Evolutionary conservation across 2,329 filamentous ascomycete genomes (phyloP), one percentile per base, ranked within the genome.

Genomic region (Leptographium flavum): DNA sequence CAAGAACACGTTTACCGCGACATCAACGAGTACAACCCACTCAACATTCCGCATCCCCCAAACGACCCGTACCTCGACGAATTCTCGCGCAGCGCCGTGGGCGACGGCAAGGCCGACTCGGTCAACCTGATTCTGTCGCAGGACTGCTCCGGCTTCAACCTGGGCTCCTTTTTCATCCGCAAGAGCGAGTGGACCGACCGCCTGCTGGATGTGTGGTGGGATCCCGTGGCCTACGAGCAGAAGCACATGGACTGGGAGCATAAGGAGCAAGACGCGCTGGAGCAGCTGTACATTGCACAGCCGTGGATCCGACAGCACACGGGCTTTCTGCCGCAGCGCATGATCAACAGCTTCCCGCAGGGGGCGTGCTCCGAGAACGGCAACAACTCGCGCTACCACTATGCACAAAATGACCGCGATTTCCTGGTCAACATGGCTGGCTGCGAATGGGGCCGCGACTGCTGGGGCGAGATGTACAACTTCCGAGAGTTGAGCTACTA

Each of bases 191-290:
- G 88, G 86, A 86, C 88, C 0, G 90, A 96, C 56, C 81, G 87
- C 5, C 67, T 98, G 17, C 74, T 98, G 31, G 92, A 98, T 58
- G 74, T 94, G 43, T 98, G 92, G 92, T 98, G 92, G 92, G 92
- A 98, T 57, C 92, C 92, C 0, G 88, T 96, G 27, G 79, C 83
- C 47, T 98, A 98, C 62, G 92, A 98, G 65, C 92, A 98, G 65
- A 93, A 87, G 60, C 92, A 98, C 62, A 95, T 95, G 88, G 77
- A 92, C 50, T 98, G 92, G 92, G 88, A 92, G 58, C 92, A 98
- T 69, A 96, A 96, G 61, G 92, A 98, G 62, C 92, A 98, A 64
- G 88, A 96, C 58, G 87, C 88, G 2, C 68, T 98, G 36, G 88
- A 95, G 65, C 83, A 94, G 64, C 71, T 98, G 50, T 98, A 98